Evolutionary conservation across 2,329 filamentous ascomycete genomes (phyloP).

Genomic region (Shiraia bambusicola): DNA sequence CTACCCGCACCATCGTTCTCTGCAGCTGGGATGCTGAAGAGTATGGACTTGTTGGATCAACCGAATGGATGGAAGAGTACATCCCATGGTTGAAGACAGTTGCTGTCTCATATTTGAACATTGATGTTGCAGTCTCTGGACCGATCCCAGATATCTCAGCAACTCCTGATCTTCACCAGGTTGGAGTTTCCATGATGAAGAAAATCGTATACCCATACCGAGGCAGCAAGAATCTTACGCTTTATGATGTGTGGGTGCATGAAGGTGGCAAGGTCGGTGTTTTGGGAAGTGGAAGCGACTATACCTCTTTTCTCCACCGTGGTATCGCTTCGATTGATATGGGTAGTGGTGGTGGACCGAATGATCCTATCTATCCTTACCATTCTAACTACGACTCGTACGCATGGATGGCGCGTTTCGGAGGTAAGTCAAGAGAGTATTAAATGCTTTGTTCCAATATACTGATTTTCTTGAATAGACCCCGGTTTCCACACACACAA

Average conservation of each 20-base stretch:
- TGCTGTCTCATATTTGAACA: conserved; percentile 53
- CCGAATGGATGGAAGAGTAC: conserved; percentile 55
- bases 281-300: conserved; percentile 51
- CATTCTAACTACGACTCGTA: conserved; percentile 53
- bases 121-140: conserved; percentile 53
- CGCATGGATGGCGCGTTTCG: conserved; percentile 55
- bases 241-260: conserved; percentile 50
- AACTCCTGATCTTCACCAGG: conserved; percentile 45
- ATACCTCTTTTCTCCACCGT: conserved; percentile 50
- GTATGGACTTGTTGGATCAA: conserved; percentile 44
- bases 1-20: conserved; percentile 52
- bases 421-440: conserved; percentile 10
- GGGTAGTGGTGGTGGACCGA: conserved; percentile 41
- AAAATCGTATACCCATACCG: conserved; percentile 46
- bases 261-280: conserved; percentile 44
- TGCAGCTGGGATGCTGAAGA: conserved; percentile 49
- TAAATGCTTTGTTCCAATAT: too few relatives aligned
- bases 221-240: conserved; percentile 42
- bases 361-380: conserved; percentile 51
- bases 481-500: conserved; percentile 53
- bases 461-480: conserved; percentile 30
- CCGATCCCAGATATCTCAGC: conserved; percentile 44
- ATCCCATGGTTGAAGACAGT: conserved; percentile 50
- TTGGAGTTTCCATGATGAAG: conserved; percentile 42
- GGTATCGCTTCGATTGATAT: conserved; percentile 49